Evolutionary conservation across 768 basidiomycete species (phyloP).

Genomic region (Amanita subjunquillea): DNA sequence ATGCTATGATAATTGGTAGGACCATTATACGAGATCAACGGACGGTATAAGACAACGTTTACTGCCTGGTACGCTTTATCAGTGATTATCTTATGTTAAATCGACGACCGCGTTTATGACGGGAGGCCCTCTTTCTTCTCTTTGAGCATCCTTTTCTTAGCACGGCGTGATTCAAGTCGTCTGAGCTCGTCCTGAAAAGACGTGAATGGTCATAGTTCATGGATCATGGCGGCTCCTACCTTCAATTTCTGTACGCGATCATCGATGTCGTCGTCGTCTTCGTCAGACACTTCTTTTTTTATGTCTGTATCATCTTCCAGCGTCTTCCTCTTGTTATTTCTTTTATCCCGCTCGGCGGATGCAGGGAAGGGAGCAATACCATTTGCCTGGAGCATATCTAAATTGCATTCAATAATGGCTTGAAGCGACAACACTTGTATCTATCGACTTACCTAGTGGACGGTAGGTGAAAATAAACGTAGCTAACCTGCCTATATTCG

Average conservation of each 20-base stretch:
- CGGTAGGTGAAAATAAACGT: slow-evolving; percentile 17
- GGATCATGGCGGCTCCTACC: background rate
- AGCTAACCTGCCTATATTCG: background rate
- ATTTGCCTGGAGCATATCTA: slow-evolving; percentile 12
- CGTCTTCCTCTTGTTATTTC: background rate
- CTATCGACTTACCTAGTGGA: slow-evolving; percentile 10
- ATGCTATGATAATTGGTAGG: background rate
- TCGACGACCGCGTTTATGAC: background rate
- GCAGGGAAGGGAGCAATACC: slow-evolving; percentile 9
- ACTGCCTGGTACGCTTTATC: too few relatives aligned
- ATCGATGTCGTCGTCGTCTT: background rate
- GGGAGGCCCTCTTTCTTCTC: background rate
- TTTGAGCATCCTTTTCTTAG: background rate
- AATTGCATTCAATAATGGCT: too few relatives aligned
- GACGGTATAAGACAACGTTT: too few relatives aligned
- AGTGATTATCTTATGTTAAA: background rate
- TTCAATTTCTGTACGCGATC: background rate
- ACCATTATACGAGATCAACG: too few relatives aligned
- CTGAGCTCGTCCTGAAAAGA: background rate
- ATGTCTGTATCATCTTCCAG: background rate
- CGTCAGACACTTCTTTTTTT: background rate
- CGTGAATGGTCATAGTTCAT: background rate
- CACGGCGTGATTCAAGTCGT: background rate
- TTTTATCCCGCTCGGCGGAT: background rate
- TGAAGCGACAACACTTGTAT: too few relatives aligned